Base-by-base conservation (phyloP, 345 rosid species). In the Ceriops zippeliana region DNA sequence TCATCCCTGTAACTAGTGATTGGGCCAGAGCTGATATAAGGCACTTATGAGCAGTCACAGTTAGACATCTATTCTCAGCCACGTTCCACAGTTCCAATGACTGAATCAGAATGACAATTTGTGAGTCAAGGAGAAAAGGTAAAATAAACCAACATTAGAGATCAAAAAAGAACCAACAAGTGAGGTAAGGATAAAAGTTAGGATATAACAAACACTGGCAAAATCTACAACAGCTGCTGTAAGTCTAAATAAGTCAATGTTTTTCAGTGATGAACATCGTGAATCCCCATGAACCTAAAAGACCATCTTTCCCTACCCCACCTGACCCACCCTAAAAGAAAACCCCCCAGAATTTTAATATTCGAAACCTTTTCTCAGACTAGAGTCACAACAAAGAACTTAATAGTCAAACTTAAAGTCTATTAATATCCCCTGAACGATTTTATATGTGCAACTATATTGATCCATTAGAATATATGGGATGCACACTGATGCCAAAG, bases 61-160 rank as follows among this genome's bases (percentile, higher is more conserved):
- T 72, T 69, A 62, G 15, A 13, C 62, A 66, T 74, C 78, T 81
- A 70, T 78, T 65, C 62, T 81, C 82, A 0, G 63, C 42, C 75
- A 75, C 61, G 78, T 81, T 73, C 84, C 84, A 81, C 6, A 81
- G 77, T 79, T 81, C 81, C 77, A 81, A 38, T 4, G 69, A 75
- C 98, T 89, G 84, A 35, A 75, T 68, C 56, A 66, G n/a, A 69
- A 62, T 7, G 60, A 77, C 11, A 37, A 59, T n/a, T 38, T 31
- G 30, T 20, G 32, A 34, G 8, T 17, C n/a, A 21, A 35, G 10
- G 28, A 56, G 56, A 37, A 60, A 65, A 63, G 37, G 59, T 66
- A 20, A 60, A 30, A 58, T 38, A 37, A 35, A 34, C 46, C 21
- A 60, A 1, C 19, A 27, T 58, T 37, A 24, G 76, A 11, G 38